Conservation (phyloP, 108 stramenopile species). For the Nitzschia sp. region DNA sequence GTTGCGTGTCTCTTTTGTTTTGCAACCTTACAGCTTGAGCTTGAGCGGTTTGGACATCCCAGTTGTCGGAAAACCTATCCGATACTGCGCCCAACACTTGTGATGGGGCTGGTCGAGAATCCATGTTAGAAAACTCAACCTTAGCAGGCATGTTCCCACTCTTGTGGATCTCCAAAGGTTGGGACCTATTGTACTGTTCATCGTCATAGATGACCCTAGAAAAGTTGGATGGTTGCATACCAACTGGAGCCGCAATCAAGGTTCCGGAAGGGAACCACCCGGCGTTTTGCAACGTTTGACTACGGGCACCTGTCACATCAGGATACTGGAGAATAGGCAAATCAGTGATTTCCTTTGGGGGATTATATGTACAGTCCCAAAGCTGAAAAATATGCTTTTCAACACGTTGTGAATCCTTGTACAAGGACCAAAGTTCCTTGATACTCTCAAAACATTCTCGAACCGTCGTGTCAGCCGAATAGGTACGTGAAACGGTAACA, state of each 20-base stretch:
- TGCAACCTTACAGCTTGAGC: constrained; percentile 10
- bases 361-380: constrained; percentile 59
- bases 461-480: constrained; percentile 45
- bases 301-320: constrained; percentile 45
- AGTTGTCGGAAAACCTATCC: constrained; percentile 38
- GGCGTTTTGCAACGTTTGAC: constrained; percentile 64
- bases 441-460: constrained; percentile 37
- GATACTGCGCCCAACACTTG: constrained; percentile 58
- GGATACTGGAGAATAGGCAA: constrained; percentile 37
- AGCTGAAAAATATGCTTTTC: constrained; percentile 3
- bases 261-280: constrained; percentile 79
- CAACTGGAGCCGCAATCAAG: constrained; percentile 44
- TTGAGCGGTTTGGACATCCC: constrained; percentile 11
- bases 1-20: constrained; percentile 22
- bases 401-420: not conserved
- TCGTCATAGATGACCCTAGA: constrained; percentile 13
- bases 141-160: not conserved
- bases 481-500: constrained; percentile 1
- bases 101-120: constrained; percentile 50
- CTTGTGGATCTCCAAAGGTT: not conserved
- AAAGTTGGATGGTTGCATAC: constrained; percentile 9
- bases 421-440: constrained; percentile 5
- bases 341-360: constrained; percentile 55
- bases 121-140: constrained; percentile 25
- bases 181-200: constrained; percentile 33